Evolutionary conservation across 2,329 filamentous ascomycete genomes (phyloP).

Genomic region (Paraconiothyrium sp.): DNA sequence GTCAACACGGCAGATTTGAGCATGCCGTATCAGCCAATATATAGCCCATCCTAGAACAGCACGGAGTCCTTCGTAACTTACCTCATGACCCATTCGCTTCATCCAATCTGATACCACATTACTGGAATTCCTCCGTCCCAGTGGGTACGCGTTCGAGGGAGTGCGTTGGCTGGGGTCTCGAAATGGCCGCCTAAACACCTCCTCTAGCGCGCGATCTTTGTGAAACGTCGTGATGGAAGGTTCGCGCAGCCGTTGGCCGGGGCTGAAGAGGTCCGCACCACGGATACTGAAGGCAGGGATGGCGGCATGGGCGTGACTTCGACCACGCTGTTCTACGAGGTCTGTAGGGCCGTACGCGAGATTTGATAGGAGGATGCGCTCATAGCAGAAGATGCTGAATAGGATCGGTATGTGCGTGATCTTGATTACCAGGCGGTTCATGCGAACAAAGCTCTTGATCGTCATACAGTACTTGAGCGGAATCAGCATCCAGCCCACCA

Average conservation of each 20-base stretch:
- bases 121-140: slow-evolving; percentile 75
- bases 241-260: slow-evolving; percentile 74
- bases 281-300: slow-evolving; percentile 53
- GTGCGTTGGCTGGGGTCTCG: slow-evolving; percentile 61
- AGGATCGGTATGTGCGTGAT: slow-evolving; percentile 87
- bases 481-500: slow-evolving; percentile 88
- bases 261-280: slow-evolving; percentile 74
- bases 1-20: too few relatives aligned
- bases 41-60: too few relatives aligned
- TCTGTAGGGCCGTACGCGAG: slow-evolving; percentile 85
- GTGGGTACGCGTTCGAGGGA: slow-evolving; percentile 39
- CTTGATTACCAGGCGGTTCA: slow-evolving; percentile 94
- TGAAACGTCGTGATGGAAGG: slow-evolving; percentile 89
- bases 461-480: slow-evolving; percentile 83
- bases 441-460: slow-evolving; percentile 79
- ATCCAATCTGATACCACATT: slow-evolving; percentile 92
- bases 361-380: slow-evolving; percentile 78
- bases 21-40: too few relatives aligned
- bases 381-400: slow-evolving; percentile 87
- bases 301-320: slow-evolving; percentile 67
- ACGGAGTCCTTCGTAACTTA: not conserved
- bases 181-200: slow-evolving; percentile 81
- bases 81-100: slow-evolving; percentile 68
- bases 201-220: slow-evolving; percentile 88
- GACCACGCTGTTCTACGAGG: slow-evolving; percentile 76